Evolutionary conservation across 1,284 basidiomycete genomes (phyloP), one percentile per base, ranked within the genome.

Genomic region (Prillingera fragicola): DNA sequence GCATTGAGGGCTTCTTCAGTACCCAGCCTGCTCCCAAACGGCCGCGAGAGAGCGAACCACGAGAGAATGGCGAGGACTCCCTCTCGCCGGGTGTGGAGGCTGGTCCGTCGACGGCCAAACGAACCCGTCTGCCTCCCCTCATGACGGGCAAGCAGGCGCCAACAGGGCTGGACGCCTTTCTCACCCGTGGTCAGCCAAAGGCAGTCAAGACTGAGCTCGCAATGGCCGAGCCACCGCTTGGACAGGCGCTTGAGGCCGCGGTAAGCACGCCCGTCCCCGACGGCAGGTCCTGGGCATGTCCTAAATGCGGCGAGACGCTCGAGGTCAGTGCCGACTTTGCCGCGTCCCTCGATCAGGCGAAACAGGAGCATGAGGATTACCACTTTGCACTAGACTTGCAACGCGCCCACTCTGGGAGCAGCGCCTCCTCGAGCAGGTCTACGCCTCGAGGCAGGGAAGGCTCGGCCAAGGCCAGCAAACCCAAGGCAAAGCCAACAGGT

Each of bases 1-100:
- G 79, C 18, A 94, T 97, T 39, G 85, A 91, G 62, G 80, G 81
- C 0, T 98, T 96, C 71, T 81, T 97, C 39, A 44, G 42, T 2
- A 24, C 34, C n/a, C 47, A 9, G 37, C 28, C 35, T 13, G 19
- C 1, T 24, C 32, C 26, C 5, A 41, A 38, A 36, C 38, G 31
- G 10, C 24, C 28, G 5, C 15, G 32, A 6, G 38, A 33, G 34
- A 22, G 24, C 3, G 17, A 41, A n/a, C n/a, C n/a, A n/a, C n/a
- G n/a, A n/a, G n/a, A n/a, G n/a, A n/a, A n/a, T n/a, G n/a, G n/a
- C n/a, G n/a, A n/a, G n/a, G n/a, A n/a, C n/a, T n/a, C n/a, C n/a
- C n/a, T n/a, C n/a, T n/a, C n/a, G n/a, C n/a, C n/a, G n/a, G n/a
- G n/a, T n/a, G n/a, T n/a, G n/a, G 37, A 10, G 19, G 27, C 39